Evolutionary conservation across 495 filamentous ascomycete species (phyloP).

Genomic region (Podospora anserina): DNA sequence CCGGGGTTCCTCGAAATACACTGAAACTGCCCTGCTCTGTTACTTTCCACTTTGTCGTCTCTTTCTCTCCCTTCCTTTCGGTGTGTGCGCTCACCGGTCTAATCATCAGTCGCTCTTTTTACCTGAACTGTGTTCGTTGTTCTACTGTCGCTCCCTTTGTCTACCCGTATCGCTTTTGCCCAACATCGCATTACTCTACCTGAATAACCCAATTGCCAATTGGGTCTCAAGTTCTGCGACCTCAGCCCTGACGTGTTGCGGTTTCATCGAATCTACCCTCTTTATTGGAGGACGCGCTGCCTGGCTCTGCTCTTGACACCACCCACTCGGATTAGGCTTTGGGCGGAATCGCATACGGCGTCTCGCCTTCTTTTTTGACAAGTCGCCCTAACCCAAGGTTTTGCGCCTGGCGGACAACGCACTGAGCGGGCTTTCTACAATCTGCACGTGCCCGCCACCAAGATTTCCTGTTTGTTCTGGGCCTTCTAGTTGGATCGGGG

Average conservation of each 20-base stretch:
- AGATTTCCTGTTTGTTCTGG: conserved; percentile 1
- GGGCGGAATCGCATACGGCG: not conserved
- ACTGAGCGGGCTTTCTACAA: not conserved
- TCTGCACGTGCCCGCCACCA: not conserved
- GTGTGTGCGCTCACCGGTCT: not conserved
- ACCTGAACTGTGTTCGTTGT: not conserved
- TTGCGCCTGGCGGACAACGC: not conserved
- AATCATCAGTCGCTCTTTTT: not conserved
- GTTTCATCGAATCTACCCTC: not conserved
- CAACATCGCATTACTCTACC: not conserved
- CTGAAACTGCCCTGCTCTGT: not conserved
- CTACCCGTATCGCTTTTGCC: not conserved
- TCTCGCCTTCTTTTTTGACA: not conserved
- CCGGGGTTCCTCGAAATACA: conserved; percentile 6
- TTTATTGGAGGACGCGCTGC: not conserved
- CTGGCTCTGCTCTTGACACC: not conserved
- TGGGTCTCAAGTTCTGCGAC: not conserved
- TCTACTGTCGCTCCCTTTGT: not conserved
- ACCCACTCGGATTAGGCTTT: not conserved
- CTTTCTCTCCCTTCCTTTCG: not conserved
- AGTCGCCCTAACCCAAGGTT: not conserved
- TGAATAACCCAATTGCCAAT: not conserved
- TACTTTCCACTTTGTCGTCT: not conserved
- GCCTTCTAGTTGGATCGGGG: not conserved
- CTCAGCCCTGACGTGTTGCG: not conserved